A percentile compares a stretch with the other conserved stretches of the same genome.
phyloP scores from a whole-genome alignment of 768 basidiomycete genomes.

The Pulveroboletus ravenelii region DNA sequence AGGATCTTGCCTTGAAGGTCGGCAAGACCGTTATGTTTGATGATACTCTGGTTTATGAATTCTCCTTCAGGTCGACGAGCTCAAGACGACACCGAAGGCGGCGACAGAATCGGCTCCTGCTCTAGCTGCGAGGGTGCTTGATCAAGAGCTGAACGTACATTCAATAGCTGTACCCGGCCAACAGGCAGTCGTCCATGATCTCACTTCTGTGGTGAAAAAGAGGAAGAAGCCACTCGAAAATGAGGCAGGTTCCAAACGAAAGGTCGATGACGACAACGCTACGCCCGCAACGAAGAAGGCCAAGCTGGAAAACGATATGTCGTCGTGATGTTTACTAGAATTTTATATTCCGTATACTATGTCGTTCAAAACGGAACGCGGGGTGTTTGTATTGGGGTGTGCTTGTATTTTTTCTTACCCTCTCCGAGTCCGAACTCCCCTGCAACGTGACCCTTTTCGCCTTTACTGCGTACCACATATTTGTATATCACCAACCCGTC shows the following conservation, averaged over 20 bases:
- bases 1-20: conserved; percentile 84
- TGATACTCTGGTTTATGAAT: not conserved
- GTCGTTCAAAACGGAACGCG: conserved; percentile 20
- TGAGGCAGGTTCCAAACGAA: conserved; percentile 52
- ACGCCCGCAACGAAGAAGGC: conserved; percentile 56
- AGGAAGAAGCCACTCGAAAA: conserved; percentile 58
- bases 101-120: conserved; percentile 57
- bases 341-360: not conserved
- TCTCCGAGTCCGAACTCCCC: conserved; percentile 75
- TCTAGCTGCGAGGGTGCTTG: conserved; percentile 66
- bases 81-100: conserved; percentile 76
- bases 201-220: conserved; percentile 82
- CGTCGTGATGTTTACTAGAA: conserved; percentile 15
- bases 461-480: conserved; percentile 82
- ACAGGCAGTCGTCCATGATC: conserved; percentile 62
- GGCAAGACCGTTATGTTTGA: not conserved
- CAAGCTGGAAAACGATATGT: conserved; percentile 42
- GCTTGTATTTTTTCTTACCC: conserved; percentile 72
- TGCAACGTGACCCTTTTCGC: conserved; percentile 72
- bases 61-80: conserved; percentile 73
- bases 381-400: conserved; percentile 32
- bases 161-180: conserved; percentile 32
- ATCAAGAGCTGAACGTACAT: conserved; percentile 58
- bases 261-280: conserved; percentile 58
- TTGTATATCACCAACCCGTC: conserved; percentile 96